These are phyloP conservation scores for Scytalidium lignicola DNA, from an alignment of 2,329 filamentous ascomycete species.

Conservation along the genomic window DNA sequence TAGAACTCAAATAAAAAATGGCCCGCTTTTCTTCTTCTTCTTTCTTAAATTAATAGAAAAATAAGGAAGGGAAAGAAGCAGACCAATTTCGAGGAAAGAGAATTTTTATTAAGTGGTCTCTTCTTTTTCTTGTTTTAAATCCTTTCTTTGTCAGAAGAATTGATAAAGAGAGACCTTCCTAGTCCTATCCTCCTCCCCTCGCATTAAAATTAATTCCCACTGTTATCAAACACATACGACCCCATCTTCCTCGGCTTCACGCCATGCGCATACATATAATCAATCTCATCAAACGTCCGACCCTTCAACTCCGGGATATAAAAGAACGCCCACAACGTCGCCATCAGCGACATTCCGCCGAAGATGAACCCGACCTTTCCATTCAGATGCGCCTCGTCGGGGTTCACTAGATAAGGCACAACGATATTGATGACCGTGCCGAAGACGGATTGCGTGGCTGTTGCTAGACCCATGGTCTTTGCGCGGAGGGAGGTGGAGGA, in stretches of 20 bases:
- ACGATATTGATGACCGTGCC: constrained; percentile 28
- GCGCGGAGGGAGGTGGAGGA: constrained; percentile 31
- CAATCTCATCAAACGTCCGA: constrained; percentile 17
- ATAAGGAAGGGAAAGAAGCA: too few relatives aligned
- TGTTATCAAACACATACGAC: not conserved
- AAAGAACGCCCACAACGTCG: constrained; percentile 30
- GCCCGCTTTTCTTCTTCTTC: too few relatives aligned
- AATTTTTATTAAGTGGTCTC: too few relatives aligned
- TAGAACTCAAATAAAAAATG: too few relatives aligned
- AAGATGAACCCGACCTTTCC: constrained; percentile 38
- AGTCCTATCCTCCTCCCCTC: too few relatives aligned
- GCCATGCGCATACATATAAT: constrained; percentile 13
- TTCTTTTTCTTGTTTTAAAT: too few relatives aligned
- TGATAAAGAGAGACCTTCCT: too few relatives aligned
- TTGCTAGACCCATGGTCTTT: constrained; percentile 35
- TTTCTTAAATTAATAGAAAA: too few relatives aligned
- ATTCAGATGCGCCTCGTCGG: constrained; percentile 32
- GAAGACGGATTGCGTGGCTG: constrained; percentile 32
- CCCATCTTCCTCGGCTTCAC: constrained; percentile 9
- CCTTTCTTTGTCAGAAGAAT: too few relatives aligned
- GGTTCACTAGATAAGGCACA: constrained; percentile 33
- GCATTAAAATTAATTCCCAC: too few relatives aligned
- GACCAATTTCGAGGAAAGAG: too few relatives aligned
- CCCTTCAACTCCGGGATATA: constrained; percentile 31
- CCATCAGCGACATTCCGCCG: constrained; percentile 27